Conservation (phyloP, 208 protist genomes). For the Acanthamoeba divionensis region DNA sequence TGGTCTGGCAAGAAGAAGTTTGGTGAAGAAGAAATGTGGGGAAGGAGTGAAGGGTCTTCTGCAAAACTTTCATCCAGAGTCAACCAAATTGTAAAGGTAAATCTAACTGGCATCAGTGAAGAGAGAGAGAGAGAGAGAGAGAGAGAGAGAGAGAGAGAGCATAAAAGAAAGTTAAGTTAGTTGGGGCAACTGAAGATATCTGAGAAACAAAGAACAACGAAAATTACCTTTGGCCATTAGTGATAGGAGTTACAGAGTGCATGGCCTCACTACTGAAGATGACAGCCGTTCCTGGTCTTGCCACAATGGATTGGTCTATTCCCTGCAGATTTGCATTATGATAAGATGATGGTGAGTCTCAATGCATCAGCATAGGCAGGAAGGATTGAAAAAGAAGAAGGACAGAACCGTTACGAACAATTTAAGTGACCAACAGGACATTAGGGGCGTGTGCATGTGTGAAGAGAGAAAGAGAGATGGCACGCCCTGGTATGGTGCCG, state of each 20-base stretch:
- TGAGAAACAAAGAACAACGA: too few species aligned
- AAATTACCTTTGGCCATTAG: neutral
- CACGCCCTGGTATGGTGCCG: too few species aligned
- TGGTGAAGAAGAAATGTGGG: too few species aligned
- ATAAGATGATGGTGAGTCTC: neutral
- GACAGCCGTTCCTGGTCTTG: neutral
- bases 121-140: neutral
- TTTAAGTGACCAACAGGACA: too few species aligned
- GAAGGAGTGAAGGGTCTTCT: too few species aligned
- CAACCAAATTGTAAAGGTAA: slow-evolving; percentile 38
- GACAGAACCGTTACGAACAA: neutral
- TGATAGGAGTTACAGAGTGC: slow-evolving; percentile 23
- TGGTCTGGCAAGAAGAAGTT: too few species aligned
- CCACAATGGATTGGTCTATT: neutral
- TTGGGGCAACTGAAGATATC: neutral
- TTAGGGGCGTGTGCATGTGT: too few species aligned
- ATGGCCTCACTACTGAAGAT: slow-evolving; percentile 10
- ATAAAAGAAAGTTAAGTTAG: neutral
- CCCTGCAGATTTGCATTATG: neutral
- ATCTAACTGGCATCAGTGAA: neutral
- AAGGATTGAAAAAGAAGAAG: neutral
- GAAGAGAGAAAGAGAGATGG: too few species aligned
- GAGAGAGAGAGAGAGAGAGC: neutral
- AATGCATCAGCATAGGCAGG: neutral
- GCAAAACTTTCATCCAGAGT: slow-evolving; percentile 11